Base-by-base conservation (phyloP, 2,329 filamentous ascomycete genomes). In the Stemphylium vesicarium region DNA sequence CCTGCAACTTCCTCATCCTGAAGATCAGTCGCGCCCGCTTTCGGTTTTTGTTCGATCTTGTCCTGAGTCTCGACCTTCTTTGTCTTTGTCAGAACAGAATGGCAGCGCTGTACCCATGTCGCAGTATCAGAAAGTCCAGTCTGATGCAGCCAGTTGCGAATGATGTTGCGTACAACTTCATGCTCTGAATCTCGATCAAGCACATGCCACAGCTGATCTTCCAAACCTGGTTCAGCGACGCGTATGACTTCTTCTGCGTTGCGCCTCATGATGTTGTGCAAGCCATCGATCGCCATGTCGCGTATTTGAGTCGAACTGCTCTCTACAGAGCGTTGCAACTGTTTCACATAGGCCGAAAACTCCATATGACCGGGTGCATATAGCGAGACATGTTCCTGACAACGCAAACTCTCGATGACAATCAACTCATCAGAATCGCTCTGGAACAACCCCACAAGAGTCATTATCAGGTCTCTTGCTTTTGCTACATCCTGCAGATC, bases 1-100 rank as follows among this genome's bases (percentile, higher is more conserved):
- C 95, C 95, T 47, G 95, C 95, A 32, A 96, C 94, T 74, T 99
- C 96, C 72, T 99, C 95, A 71, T 99, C 95, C 59, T 94, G 90
- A 0, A 98, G 78, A 65, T 99, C 95, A n/a, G 91, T 83, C 11
- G 84, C 81, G 4, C 68, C 80, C n/a, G 58, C 79, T 44, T 79
- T 81, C 6, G 77, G 72, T 64, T 80, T 84, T 10, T 79, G 75
- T 4, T 80, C 77, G 10, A 75, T 71, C 15, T 77, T 77, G 4
- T 80, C 73, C 38, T 84, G 81, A 24, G 85, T 82, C 37, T 86
- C 83, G 68, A 89, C 90, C 26, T 84, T 83, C 61, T 91, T 87
- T 0, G 91, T 96, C 82, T 96, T 96, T 32, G 91, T 95, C 59
- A 98, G 84, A 10, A 97, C 90, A 20, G 85, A 87, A 67, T 98